A percentile compares a stretch with the other conserved stretches of the same genome.
Evolutionary conservation across 2,329 filamentous ascomycete species (phyloP).

Genomic region (Beauveria caledonica): DNA sequence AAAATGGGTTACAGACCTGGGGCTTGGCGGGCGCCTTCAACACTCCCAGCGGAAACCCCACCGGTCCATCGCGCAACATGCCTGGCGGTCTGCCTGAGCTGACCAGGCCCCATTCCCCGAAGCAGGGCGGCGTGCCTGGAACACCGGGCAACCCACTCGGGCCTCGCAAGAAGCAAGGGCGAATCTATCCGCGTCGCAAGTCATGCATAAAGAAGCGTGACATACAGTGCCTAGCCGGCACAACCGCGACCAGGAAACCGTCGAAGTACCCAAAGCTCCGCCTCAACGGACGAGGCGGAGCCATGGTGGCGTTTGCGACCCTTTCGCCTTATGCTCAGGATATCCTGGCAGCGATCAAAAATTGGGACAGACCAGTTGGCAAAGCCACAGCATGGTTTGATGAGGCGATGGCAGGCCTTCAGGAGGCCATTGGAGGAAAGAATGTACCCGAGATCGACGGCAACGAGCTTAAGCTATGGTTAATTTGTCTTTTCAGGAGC

Average conservation of each 20-base stretch:
- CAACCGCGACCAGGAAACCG: not conserved
- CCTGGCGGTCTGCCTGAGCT: not conserved
- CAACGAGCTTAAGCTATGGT: not conserved
- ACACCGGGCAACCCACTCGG: not conserved
- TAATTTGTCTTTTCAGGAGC: not conserved
- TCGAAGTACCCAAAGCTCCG: not conserved
- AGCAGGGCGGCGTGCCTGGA: not conserved
- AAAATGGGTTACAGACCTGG: not conserved
- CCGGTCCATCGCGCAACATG: not conserved
- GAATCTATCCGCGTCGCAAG: not conserved
- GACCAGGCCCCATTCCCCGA: not conserved
- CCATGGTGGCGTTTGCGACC: not conserved
- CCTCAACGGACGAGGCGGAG: not conserved
- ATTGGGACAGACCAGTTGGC: not conserved
- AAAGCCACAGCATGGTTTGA: not conserved
- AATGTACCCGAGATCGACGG: not conserved
- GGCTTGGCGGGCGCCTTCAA: not conserved
- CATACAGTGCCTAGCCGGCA: not conserved
- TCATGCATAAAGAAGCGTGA: not conserved
- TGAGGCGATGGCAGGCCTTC: not conserved
- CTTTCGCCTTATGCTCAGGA: not conserved
- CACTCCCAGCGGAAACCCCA: not conserved
- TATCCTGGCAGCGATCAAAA: not conserved
- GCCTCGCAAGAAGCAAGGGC: not conserved
- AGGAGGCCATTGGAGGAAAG: not conserved